phyloP scores from a whole-genome alignment of 371 early-diverging fungal genomes.

The Mortierella sp. region DNA sequence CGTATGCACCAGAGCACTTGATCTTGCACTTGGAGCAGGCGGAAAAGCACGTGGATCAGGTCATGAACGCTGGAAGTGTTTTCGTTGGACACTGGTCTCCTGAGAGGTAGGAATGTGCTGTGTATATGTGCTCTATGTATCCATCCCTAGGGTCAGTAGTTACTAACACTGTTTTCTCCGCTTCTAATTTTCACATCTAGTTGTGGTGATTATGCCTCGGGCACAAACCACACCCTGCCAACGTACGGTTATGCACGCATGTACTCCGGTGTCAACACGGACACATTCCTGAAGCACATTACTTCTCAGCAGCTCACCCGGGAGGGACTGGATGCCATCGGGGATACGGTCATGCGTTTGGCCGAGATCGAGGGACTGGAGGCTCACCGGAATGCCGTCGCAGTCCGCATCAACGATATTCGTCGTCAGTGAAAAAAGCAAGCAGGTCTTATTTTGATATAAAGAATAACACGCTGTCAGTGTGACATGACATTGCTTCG shows the following conservation, averaged over 20 bases:
- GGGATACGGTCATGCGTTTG: slow-evolving; percentile 90
- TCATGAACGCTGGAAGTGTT: slow-evolving; percentile 94
- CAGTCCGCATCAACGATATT: slow-evolving; percentile 82
- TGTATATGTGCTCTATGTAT: no score
- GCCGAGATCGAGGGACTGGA: slow-evolving; percentile 96
- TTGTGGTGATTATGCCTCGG: slow-evolving; percentile 98
- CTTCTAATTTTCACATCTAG: slow-evolving; percentile 53
- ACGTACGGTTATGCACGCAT: slow-evolving; percentile 97
- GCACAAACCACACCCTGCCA: slow-evolving; percentile 99
- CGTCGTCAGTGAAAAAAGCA: slow-evolving; percentile 29
- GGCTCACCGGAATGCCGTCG: slow-evolving; percentile 97
- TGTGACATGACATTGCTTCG: no score
- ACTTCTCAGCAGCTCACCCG: slow-evolving; percentile 92
- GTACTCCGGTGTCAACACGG: slow-evolving; percentile 97
- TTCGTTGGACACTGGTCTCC: slow-evolving; percentile 97
- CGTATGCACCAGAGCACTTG: slow-evolving; percentile 97
- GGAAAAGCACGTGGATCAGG: slow-evolving; percentile 65
- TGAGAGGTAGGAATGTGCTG: slow-evolving; percentile 89
- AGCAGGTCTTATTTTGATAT: no score
- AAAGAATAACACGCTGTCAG: no score
- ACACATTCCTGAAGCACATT: slow-evolving; percentile 95
- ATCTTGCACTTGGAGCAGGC: slow-evolving; percentile 92
- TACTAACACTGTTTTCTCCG: slow-evolving; percentile 1
- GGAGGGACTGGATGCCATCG: slow-evolving; percentile 88
- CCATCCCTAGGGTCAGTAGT: no score